A percentile compares a stretch with the other conserved stretches of the same genome.
These are phyloP conservation scores for Aspergillus unguis DNA, from an alignment of 2,329 filamentous ascomycete genomes.

Conservation along the genomic window DNA sequence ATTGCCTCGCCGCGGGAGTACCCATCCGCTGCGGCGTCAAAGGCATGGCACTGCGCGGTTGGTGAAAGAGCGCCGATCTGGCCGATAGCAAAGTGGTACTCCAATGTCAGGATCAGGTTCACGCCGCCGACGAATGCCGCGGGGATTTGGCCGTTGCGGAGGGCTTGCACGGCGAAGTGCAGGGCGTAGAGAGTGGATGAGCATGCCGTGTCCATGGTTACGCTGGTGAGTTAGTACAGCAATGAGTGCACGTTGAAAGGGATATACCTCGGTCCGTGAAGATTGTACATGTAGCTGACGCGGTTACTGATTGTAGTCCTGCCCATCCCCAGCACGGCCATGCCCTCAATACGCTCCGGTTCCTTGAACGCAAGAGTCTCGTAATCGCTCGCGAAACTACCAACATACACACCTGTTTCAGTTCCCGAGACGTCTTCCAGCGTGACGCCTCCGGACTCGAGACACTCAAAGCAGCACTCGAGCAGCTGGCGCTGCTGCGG, in stretches of 20 bases:
- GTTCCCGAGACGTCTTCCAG: neutral
- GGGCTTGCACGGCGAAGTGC: conserved; percentile 34
- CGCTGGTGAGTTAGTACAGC: conserved; percentile 16
- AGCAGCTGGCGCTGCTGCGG: neutral
- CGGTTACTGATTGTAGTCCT: conserved; percentile 19
- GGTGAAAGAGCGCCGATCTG: conserved; percentile 36
- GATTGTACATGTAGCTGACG: conserved; percentile 37
- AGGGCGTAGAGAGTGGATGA: conserved; percentile 40
- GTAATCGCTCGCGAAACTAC: conserved; percentile 15
- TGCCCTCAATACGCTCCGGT: conserved; percentile 2
- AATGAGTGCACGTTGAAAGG: too few relatives aligned
- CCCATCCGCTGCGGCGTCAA: conserved; percentile 34
- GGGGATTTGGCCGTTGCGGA: conserved; percentile 20
- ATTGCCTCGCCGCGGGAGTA: conserved; percentile 37
- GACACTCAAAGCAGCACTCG: neutral
- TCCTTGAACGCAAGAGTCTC: conserved; percentile 14
- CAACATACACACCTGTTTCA: neutral
- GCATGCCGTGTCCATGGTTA: conserved; percentile 35
- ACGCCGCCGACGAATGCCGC: conserved; percentile 23
- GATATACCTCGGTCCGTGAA: conserved; percentile 24
- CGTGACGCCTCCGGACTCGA: neutral
- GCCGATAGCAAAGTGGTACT: conserved; percentile 22
- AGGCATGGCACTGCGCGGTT: conserved; percentile 33
- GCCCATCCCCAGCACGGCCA: conserved; percentile 16
- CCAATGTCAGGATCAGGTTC: conserved; percentile 22